Evolutionary conservation across 176 grass and related monocot genomes (phyloP).

Genomic region (Elaeis guineensis): DNA sequence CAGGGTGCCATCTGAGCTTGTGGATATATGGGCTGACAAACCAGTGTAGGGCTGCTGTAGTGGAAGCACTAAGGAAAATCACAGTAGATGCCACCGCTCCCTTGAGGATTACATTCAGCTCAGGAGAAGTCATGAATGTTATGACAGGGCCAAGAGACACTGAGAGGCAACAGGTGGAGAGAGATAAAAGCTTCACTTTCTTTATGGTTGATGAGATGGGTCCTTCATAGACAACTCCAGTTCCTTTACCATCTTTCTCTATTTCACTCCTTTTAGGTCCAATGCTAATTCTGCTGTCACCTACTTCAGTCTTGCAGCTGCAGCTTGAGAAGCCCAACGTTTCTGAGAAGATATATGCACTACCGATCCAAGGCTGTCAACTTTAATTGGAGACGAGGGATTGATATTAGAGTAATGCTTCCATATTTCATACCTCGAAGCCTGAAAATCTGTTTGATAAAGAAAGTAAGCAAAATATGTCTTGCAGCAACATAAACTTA

Average conservation of each 20-base stretch:
- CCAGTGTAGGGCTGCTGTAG: constrained; percentile 80
- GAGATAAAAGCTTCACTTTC: constrained; percentile 98
- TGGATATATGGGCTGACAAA: constrained; percentile 97
- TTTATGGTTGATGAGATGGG: constrained; percentile 94
- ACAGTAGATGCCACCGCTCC: constrained; percentile 81
- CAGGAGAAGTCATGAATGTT: constrained; percentile 97
- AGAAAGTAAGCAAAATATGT: no score
- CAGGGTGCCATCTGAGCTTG: constrained; percentile 89
- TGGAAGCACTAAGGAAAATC: constrained; percentile 89
- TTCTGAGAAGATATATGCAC: constrained; percentile 26
- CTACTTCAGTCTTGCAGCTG: constrained; percentile 39
- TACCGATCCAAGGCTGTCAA: not conserved
- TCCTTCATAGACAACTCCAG: constrained; percentile 50
- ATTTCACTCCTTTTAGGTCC: constrained; percentile 55
- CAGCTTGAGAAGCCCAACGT: constrained; percentile 50
- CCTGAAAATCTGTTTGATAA: constrained; percentile 30
- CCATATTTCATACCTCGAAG: constrained; percentile 21
- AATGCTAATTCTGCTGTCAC: constrained; percentile 68
- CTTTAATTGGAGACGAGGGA: constrained; percentile 16
- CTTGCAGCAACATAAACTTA: no score
- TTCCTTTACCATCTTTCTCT: constrained; percentile 41
- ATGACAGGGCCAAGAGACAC: constrained; percentile 87
- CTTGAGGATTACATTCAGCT: constrained; percentile 94
- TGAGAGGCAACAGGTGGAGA: constrained; percentile 93
- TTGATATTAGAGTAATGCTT: constrained; percentile 37